A percentile compares a stretch with the other conserved stretches of the same genome.
Conservation (phyloP, 2,329 filamentous ascomycete genomes). For the Fusarium haematococcum region DNA sequence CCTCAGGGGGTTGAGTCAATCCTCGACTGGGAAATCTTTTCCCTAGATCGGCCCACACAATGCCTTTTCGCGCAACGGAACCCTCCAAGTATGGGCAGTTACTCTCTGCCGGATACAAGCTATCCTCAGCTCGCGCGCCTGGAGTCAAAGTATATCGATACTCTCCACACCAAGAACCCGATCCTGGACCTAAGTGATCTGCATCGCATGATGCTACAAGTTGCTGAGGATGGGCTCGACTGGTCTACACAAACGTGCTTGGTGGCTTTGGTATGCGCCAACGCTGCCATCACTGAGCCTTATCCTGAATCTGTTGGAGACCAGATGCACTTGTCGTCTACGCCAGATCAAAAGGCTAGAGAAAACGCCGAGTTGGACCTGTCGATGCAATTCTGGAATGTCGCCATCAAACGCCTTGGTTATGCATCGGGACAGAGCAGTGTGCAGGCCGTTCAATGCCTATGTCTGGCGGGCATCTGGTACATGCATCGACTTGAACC, state of each 20-base stretch:
- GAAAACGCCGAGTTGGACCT: not conserved
- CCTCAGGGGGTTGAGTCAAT: not conserved
- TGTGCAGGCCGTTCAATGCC: not conserved
- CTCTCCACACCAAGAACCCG: not conserved
- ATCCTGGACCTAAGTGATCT: not conserved
- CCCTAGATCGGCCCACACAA: not conserved
- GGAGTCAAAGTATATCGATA: not conserved
- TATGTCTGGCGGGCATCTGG: not conserved
- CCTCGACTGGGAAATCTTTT: not conserved
- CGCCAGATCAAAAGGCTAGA: not conserved
- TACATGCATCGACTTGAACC: not conserved
- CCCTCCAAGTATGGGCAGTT: not conserved
- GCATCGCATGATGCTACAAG: not conserved
- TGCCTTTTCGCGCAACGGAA: not conserved
- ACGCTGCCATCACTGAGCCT: not conserved
- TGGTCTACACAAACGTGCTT: not conserved
- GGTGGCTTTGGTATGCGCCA: not conserved
- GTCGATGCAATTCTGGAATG: not conserved
- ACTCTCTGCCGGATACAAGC: not conserved
- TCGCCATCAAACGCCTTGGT: not conserved
- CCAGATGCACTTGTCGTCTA: not conserved
- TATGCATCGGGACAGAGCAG: not conserved
- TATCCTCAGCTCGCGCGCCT: not conserved
- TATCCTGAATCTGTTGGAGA: not conserved
- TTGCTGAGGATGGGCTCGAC: not conserved